phyloP scores from a whole-genome alignment of 2,329 filamentous ascomycete species.

The Phymatotrichopsis omnivora region DNA sequence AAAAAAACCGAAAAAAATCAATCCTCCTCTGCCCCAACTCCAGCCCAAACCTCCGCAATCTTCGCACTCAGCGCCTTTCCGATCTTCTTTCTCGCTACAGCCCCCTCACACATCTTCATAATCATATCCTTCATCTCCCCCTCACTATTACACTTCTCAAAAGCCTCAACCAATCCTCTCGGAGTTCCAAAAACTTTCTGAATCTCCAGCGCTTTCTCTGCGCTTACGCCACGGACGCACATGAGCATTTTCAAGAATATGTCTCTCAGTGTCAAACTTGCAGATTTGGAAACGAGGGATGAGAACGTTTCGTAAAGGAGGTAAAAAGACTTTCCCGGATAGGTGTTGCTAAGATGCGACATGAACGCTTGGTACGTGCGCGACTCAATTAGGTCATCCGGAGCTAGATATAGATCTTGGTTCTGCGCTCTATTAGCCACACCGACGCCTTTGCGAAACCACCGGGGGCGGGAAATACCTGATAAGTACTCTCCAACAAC shows the following conservation, averaged over 20 bases:
- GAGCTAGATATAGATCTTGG: conserved; percentile 52
- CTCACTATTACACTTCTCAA: conserved; percentile 44
- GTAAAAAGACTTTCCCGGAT: conserved; percentile 46
- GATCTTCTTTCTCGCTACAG: conserved; percentile 59
- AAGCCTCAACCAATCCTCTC: conserved; percentile 59
- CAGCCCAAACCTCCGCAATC: conserved; percentile 59
- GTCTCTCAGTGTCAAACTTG: conserved; percentile 61
- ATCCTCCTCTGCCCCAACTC: conserved; percentile 8
- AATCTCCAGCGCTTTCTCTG: conserved; percentile 69
- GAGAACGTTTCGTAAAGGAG: conserved; percentile 64
- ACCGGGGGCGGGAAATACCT: conserved; percentile 22
- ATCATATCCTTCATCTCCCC: conserved; percentile 50
- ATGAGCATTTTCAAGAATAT: conserved; percentile 78
- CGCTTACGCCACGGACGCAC: conserved; percentile 64
- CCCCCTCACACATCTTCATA: conserved; percentile 47
- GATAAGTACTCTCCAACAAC: conserved; percentile 55
- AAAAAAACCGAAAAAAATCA: too few species aligned
- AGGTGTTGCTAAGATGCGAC: conserved; percentile 45
- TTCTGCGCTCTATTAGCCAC: too few species aligned
- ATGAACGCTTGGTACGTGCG: conserved; percentile 56
- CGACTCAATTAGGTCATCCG: conserved; percentile 51
- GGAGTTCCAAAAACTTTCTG: conserved; percentile 71
- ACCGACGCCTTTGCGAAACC: too few species aligned
- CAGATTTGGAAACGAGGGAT: conserved; percentile 63
- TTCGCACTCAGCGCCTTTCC: conserved; percentile 54